These are phyloP conservation scores for Coemansia sp. DNA, from an alignment of 192 early-diverging fungal species.

Conservation along the genomic window DNA sequence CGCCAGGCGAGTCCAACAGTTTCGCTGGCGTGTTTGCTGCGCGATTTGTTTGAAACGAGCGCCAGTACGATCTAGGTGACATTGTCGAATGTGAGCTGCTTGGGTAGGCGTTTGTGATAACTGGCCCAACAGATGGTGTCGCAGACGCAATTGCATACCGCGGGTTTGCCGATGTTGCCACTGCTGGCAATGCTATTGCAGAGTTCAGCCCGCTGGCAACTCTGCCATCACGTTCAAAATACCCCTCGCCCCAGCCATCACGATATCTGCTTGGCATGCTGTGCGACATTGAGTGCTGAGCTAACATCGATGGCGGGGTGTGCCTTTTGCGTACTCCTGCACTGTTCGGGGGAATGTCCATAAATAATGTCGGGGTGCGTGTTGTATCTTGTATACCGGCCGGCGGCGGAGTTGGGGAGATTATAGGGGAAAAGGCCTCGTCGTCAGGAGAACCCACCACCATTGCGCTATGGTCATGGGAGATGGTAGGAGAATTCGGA, in stretches of 20 bases:
- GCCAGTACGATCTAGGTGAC: slow-evolving; percentile 18
- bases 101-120: not conserved
- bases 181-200: not conserved
- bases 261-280: slow-evolving; percentile 31
- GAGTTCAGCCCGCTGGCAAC: not conserved
- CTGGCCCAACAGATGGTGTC: slow-evolving; percentile 3
- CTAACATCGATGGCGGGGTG: not conserved
- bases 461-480: slow-evolving; percentile 11
- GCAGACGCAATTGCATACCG: not conserved
- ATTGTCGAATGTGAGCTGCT: slow-evolving; percentile 14
- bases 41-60: slow-evolving; percentile 16
- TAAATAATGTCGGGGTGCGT: slow-evolving; percentile 18
- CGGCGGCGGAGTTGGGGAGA: slow-evolving; percentile 45
- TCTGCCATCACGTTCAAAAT: slow-evolving; percentile 1
- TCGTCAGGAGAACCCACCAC: slow-evolving; percentile 20
- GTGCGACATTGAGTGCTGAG: slow-evolving; percentile 23
- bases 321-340: not conserved
- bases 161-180: not conserved
- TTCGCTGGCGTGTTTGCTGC: slow-evolving; percentile 24
- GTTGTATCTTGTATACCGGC: slow-evolving; percentile 10
- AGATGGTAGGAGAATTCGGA: not conserved
- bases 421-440: slow-evolving; percentile 40
- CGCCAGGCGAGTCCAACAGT: slow-evolving; percentile 20
- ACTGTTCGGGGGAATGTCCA: slow-evolving; percentile 21
- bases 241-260: slow-evolving; percentile 23